A percentile compares a stretch with the other conserved stretches of the same genome.
These are phyloP conservation scores for Ophidiomyces ophidiicola DNA, from an alignment of 2,329 filamentous ascomycete genomes.

Conservation along the genomic window DNA sequence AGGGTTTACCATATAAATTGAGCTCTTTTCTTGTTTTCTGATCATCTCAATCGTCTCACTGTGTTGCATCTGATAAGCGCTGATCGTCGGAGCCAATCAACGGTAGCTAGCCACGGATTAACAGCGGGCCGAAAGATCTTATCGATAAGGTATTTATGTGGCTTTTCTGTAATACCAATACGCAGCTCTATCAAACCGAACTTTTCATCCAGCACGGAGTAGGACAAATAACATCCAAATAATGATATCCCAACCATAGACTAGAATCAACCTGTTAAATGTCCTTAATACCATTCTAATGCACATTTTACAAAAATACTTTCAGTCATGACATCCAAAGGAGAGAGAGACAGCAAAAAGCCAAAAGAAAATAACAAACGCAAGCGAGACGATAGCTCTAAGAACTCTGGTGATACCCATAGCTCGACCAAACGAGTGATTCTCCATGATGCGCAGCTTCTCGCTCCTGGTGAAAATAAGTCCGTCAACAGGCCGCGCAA, in stretches of 20 bases:
- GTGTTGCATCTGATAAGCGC: background rate
- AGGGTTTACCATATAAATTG: too few species aligned
- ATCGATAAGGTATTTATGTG: constrained; percentile 5
- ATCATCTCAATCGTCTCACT: too few species aligned
- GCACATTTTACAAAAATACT: too few species aligned
- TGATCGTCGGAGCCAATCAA: background rate
- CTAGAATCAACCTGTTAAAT: too few species aligned
- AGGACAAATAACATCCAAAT: too few species aligned
- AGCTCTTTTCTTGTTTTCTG: too few species aligned
- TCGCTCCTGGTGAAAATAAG: background rate
- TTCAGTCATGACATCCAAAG: background rate
- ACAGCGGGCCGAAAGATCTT: background rate
- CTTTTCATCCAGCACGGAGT: too few species aligned
- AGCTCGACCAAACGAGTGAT: constrained; percentile 10
- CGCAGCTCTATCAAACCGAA: too few species aligned
- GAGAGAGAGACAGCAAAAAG: background rate
- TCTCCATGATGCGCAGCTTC: constrained; percentile 11
- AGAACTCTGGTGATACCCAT: constrained; percentile 10
- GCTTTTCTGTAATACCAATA: constrained; percentile 2
- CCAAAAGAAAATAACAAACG: constrained; percentile 24
- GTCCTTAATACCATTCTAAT: too few species aligned
- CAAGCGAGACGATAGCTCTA: constrained; percentile 21
- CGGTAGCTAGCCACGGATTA: background rate
- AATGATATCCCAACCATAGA: too few species aligned
- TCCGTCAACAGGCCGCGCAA: constrained; percentile 3